phyloP scores from a whole-genome alignment of 2,329 filamentous ascomycete genomes.

The Aplosporella prunicola region DNA sequence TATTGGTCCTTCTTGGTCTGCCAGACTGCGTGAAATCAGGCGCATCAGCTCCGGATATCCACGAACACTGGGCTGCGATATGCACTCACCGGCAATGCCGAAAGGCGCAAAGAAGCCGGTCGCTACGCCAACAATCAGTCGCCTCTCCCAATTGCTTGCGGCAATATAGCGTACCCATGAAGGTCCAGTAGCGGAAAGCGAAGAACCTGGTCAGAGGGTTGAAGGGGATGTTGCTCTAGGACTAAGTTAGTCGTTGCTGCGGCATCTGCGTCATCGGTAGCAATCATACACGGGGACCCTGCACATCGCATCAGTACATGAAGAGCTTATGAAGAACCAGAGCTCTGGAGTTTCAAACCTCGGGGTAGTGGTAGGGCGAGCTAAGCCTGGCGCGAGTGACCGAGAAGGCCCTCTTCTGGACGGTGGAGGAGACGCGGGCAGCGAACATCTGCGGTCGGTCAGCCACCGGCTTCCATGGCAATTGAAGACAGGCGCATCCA shows the following conservation, averaged over 20 bases:
- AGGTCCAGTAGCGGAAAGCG: constrained; percentile 70
- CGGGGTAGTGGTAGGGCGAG: constrained; percentile 96
- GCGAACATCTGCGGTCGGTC: constrained; percentile 60
- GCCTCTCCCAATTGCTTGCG: constrained; percentile 9
- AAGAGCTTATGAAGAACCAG: too few relatives aligned
- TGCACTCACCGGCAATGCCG: constrained; percentile 51
- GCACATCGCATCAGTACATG: background rate
- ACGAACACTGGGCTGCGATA: background rate
- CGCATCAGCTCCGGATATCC: constrained; percentile 16
- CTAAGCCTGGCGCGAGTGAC: constrained; percentile 75
- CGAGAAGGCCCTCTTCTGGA: constrained; percentile 90
- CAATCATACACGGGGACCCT: constrained; percentile 11
- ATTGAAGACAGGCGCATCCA: background rate
- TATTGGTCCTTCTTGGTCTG: constrained; percentile 54
- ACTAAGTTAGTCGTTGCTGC: constrained; percentile 34
- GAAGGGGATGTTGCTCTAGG: constrained; percentile 92
- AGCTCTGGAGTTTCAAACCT: constrained; percentile 40
- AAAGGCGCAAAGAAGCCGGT: constrained; percentile 21
- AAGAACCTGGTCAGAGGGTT: constrained; percentile 89
- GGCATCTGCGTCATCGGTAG: too few relatives aligned
- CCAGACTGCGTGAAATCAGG: constrained; percentile 43
- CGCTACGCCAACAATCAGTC: constrained; percentile 7
- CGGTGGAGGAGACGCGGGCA: constrained; percentile 53
- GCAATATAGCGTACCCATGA: constrained; percentile 50
- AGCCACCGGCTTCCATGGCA: background rate